phyloP scores from a whole-genome alignment of 1,284 basidiomycete species.

The Phellinidium pouzarii region DNA sequence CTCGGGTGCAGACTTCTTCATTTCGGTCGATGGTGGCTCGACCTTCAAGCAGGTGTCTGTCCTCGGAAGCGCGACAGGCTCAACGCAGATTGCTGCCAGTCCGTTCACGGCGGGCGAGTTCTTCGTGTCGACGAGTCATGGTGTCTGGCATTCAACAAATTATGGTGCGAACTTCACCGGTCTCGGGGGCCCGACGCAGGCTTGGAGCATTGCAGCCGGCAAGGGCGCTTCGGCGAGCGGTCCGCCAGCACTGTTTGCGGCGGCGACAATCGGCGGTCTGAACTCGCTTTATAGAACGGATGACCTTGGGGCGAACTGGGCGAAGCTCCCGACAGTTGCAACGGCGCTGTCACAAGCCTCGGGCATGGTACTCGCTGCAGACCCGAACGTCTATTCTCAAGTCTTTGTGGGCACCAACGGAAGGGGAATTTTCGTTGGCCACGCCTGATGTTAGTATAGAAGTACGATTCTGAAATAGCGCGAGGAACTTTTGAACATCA shows the following conservation, averaged over 20 bases:
- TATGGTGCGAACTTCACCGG: conserved; percentile 21
- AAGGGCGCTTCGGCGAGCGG: conserved; percentile 22
- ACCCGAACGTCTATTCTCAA: conserved; percentile 16
- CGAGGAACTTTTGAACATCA: too few species aligned
- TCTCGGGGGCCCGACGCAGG: conserved; percentile 18
- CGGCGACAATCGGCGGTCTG: conserved; percentile 19
- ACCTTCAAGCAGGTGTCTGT: conserved; percentile 20
- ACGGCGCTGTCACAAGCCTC: conserved; percentile 13
- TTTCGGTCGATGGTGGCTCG: conserved; percentile 21
- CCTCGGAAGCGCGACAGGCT: conserved; percentile 20
- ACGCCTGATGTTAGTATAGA: background rate
- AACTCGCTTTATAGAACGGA: conserved; percentile 22
- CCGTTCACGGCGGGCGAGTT: conserved; percentile 21
- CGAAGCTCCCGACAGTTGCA: conserved; percentile 21
- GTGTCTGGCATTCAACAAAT: conserved; percentile 23
- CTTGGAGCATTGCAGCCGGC: conserved; percentile 23
- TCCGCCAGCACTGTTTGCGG: conserved; percentile 22
- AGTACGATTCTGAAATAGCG: background rate
- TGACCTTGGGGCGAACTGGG: conserved; percentile 23
- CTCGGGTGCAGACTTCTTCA: conserved; percentile 22
- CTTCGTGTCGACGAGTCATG: conserved; percentile 23
- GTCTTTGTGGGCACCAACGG: conserved; percentile 25
- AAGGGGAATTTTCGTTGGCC: conserved; percentile 15
- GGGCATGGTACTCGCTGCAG: conserved; percentile 19
- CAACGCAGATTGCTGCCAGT: conserved; percentile 22